phyloP scores from a whole-genome alignment of 1,139 yeast genomes.

The Scheffersomyces lignicola region DNA sequence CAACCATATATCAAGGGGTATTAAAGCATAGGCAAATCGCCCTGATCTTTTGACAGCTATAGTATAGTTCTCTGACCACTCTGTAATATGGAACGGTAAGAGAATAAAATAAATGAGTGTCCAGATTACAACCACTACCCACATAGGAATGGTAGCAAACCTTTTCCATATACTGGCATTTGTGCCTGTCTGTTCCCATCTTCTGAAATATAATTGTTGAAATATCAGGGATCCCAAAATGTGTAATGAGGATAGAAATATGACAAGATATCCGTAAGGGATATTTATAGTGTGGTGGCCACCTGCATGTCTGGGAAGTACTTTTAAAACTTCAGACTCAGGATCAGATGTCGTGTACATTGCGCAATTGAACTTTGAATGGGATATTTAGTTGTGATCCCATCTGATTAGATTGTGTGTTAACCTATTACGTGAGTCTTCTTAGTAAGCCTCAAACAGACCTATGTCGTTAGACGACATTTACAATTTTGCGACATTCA shows the following conservation, averaged over 20 bases:
- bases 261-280: conserved; percentile 49
- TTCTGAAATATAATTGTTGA: conserved; percentile 12
- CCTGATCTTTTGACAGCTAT: conserved; percentile 45
- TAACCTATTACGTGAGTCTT: no score
- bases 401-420: no score
- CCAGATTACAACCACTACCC: conserved; percentile 36
- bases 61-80: conserved; percentile 21
- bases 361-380: background rate
- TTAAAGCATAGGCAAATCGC: conserved; percentile 61
- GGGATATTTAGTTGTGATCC: no score
- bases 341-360: background rate
- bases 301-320: conserved; percentile 26
- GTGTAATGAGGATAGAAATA: conserved; percentile 35
- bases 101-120: conserved; percentile 19
- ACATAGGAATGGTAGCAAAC: conserved; percentile 23
- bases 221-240: conserved; percentile 6
- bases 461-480: no score
- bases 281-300: conserved; percentile 36
- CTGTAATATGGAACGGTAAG: conserved; percentile 22
- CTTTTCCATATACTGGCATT: conserved; percentile 14
- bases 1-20: conserved; percentile 65
- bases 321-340: background rate
- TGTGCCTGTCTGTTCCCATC: conserved; percentile 26
- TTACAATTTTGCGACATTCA: no score
- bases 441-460: no score